phyloP scores from a whole-genome alignment of 1,284 basidiomycete genomes.

The Austroboletus novae-zelandiae region DNA sequence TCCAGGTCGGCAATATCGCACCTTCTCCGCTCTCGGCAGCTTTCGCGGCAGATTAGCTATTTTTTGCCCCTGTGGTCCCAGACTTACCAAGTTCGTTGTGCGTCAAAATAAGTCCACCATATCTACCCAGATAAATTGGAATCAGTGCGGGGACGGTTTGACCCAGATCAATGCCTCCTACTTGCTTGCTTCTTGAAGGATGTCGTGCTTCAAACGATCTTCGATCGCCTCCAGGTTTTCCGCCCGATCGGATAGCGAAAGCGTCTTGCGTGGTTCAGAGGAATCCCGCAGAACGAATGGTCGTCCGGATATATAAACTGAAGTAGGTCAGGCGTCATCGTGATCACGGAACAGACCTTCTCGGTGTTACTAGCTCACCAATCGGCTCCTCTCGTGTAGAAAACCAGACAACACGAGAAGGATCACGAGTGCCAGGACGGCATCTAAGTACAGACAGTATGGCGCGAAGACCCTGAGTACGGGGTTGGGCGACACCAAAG shows the following conservation, averaged over 20 bases:
- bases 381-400: conserved; percentile 84
- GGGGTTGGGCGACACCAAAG: conserved; percentile 93
- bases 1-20: conserved; percentile 92
- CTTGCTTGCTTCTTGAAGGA: conserved; percentile 85
- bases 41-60: conserved; percentile 21
- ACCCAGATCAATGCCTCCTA: conserved; percentile 31
- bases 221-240: conserved; percentile 97
- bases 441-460: conserved; percentile 88
- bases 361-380: conserved; percentile 42
- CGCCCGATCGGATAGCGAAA: conserved; percentile 87
- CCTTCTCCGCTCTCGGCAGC: conserved; percentile 73
- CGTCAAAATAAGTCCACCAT: conserved; percentile 89
- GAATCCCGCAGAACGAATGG: conserved; percentile 97
- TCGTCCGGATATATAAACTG: conserved; percentile 87
- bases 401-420: conserved; percentile 80
- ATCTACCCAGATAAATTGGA: conserved; percentile 42
- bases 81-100: conserved; percentile 82
- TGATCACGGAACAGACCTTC: background rate
- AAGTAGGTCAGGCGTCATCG: background rate
- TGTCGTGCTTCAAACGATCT: conserved; percentile 86
- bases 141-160: conserved; percentile 2
- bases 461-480: conserved; percentile 88
- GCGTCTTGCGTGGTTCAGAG: conserved; percentile 77
- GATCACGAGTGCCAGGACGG: conserved; percentile 59
- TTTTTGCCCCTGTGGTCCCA: background rate